Base-by-base conservation (phyloP, 495 filamentous ascomycete genomes). In the Hypoxylon crocopeplum region DNA sequence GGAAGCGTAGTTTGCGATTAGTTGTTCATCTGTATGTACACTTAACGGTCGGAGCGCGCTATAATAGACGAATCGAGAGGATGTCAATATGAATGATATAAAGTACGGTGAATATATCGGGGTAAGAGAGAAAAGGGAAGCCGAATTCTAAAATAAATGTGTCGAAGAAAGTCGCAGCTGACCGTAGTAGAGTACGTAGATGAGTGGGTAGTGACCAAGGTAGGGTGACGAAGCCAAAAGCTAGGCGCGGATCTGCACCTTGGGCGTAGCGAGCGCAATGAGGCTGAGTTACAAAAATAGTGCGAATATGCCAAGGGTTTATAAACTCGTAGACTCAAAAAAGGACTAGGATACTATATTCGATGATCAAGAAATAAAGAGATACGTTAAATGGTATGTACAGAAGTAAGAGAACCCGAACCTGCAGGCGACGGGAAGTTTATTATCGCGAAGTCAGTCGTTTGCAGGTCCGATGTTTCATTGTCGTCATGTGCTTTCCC, bases 401-500 rank as follows among this genome's bases (percentile, higher is more conserved):
- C n/a, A n/a, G n/a, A n/a, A n/a, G n/a, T n/a, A 15, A n/a, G 24
- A 6, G 12, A 27, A 2, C 13, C 6, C 2, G 22, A 44, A 15
- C 7, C 15, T 15, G 5, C 19, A 22, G 22, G 44, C 13, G 30
- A 16, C 19, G 2, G 25, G 12, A 48, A 16, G n/a, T n/a, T 16
- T 27, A 38, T 30, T 48, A 47, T 48, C 52, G 22, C 37, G 25
- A 55, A 46, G 30, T 6, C 19, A 47, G 19, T 48, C 12, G 38
- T 42, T 41, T 52, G 27, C 27, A 25, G 17, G 7, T 16, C 32
- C 20, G 17, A 42, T 42, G 39, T 56, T 50, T 56, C 59, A 56
- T 51, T 63, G 59, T 53, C 53, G 53, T 63, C 59, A 63, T 57
- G 52, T 52, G 52, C 47, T 29, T 29, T 29, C 5, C 3, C 12